Conservation (phyloP, 176 grass and related monocot genomes). For the Zoysia japonica region DNA sequence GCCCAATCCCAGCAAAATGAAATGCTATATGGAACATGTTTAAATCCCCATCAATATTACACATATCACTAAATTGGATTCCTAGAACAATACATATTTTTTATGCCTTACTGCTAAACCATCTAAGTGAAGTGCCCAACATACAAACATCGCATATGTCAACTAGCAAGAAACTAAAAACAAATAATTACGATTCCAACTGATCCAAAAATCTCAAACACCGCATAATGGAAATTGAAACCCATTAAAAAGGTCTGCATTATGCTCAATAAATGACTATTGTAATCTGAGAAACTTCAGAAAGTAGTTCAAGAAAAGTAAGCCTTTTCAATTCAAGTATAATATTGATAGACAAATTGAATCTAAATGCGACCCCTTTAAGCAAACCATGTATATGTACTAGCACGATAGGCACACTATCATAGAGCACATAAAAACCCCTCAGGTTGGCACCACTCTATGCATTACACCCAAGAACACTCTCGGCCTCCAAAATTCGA, state of each 20-base stretch:
- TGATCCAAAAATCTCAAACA: not conserved
- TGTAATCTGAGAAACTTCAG: not conserved
- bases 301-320: not conserved
- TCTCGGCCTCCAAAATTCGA: not conserved
- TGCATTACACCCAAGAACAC: not conserved
- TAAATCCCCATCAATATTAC: constrained; percentile 10
- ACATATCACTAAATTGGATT: not conserved
- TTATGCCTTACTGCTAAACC: not conserved
- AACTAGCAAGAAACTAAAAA: not conserved
- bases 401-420: not conserved
- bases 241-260: not conserved
- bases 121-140: not conserved
- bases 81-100: not conserved
- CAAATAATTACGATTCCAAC: not conserved
- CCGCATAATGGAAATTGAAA: not conserved
- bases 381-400: not conserved
- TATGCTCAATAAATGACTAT: not conserved
- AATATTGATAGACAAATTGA: constrained; percentile 8
- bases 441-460: not conserved
- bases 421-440: not conserved
- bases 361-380: not conserved
- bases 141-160: not conserved
- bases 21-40: not conserved
- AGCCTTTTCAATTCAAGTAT: not conserved
- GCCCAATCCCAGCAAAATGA: constrained; percentile 2